A percentile compares a stretch with the other conserved stretches of the same genome.
These are phyloP conservation scores for Mycena citricolor DNA, from an alignment of 1,284 basidiomycete genomes.

Conservation along the genomic window DNA sequence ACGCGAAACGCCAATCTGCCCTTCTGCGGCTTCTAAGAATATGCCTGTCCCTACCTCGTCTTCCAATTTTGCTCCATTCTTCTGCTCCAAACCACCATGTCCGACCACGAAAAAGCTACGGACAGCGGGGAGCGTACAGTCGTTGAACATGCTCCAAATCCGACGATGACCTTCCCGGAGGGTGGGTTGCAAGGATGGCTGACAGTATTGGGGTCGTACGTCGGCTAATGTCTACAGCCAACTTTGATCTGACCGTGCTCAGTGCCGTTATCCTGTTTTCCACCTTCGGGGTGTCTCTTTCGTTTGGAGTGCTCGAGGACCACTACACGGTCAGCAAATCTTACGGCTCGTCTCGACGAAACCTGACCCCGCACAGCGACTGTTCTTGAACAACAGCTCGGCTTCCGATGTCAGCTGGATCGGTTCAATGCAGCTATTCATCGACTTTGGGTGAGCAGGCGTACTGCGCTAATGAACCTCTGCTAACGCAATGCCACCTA, in stretches of 20 bases:
- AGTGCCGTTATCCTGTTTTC: slow-evolving; percentile 21
- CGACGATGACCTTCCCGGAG: slow-evolving; percentile 1
- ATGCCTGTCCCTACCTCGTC: not conserved
- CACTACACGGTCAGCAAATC: slow-evolving; percentile 16
- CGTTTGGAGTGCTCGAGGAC: slow-evolving; percentile 22
- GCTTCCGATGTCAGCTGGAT: slow-evolving; percentile 21
- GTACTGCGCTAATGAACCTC: no score
- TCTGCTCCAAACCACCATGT: no score
- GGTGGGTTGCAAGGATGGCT: not conserved
- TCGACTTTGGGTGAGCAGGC: slow-evolving; percentile 18
- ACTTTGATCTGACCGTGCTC: not conserved
- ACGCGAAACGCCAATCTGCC: no score
- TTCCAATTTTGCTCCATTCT: not conserved
- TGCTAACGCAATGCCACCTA: slow-evolving; percentile 5
- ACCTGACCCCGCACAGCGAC: slow-evolving; percentile 7
- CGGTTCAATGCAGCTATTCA: slow-evolving; percentile 15
- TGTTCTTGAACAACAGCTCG: slow-evolving; percentile 17
- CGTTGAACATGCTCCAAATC: no score
- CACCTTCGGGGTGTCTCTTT: slow-evolving; percentile 19
- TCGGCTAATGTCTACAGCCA: not conserved
- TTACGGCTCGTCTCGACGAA: not conserved
- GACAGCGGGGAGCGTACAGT: no score
- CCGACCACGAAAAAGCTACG: no score
- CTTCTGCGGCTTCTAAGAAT: no score
- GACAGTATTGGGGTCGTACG: not conserved